phyloP scores from a whole-genome alignment of 768 basidiomycete genomes.

The Lactifluus piperatus region DNA sequence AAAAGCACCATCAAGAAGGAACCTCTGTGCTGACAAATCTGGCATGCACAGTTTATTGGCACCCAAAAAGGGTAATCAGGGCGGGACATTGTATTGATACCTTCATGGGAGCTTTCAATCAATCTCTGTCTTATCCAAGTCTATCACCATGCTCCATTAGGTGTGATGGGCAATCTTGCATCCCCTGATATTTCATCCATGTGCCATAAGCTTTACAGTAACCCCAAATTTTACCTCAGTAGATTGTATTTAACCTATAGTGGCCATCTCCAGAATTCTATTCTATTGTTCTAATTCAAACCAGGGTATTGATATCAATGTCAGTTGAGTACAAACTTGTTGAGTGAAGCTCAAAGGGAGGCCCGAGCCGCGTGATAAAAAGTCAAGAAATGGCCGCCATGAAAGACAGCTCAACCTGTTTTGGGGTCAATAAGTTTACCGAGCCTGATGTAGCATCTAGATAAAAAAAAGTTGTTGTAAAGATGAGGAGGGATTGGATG shows the following conservation, averaged over 20 bases:
- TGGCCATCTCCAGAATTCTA: not conserved
- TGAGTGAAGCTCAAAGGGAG: not conserved
- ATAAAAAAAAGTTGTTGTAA: not conserved
- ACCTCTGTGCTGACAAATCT: not conserved
- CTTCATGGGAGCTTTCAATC: not conserved
- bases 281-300: not conserved
- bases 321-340: not conserved
- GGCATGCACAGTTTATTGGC: not conserved
- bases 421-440: not conserved
- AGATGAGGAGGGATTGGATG: not conserved
- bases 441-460: not conserved
- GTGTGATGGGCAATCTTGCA: not conserved
- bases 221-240: no score
- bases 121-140: not conserved
- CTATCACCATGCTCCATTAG: not conserved
- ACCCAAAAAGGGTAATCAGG: not conserved
- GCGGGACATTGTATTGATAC: not conserved
- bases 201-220: no score
- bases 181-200: no score
- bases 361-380: not conserved
- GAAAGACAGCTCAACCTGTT: no score
- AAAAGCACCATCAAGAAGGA: not conserved
- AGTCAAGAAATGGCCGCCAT: no score
- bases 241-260: not conserved
- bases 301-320: not conserved